These are phyloP conservation scores for Hirsutella thompsonii DNA, from an alignment of 2,329 filamentous ascomycete genomes.

Conservation along the genomic window DNA sequence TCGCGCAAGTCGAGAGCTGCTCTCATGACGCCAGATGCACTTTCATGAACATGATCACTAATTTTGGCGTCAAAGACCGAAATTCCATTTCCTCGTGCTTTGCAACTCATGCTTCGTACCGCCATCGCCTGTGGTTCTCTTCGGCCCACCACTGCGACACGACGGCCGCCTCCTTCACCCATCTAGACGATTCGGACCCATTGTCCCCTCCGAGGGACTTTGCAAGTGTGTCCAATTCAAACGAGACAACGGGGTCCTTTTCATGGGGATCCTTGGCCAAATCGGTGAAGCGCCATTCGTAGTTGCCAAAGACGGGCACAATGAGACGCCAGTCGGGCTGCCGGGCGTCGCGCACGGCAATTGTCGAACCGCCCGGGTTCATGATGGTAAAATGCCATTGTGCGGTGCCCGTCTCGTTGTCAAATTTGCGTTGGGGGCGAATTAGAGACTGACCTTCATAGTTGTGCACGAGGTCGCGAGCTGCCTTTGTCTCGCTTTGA, in stretches of 20 bases:
- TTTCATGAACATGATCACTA: neutral
- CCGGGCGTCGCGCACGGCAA: conserved; percentile 12
- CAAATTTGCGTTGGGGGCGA: conserved; percentile 7
- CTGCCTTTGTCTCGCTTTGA: conserved; percentile 10
- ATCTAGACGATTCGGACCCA: conserved; percentile 6
- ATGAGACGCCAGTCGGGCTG: conserved; percentile 12
- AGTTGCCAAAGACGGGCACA: conserved; percentile 11
- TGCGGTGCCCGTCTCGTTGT: conserved; percentile 4
- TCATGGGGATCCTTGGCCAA: conserved; percentile 9
- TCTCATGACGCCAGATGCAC: too few relatives aligned
- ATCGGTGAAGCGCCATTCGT: conserved; percentile 14
- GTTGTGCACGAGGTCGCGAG: conserved; percentile 16
- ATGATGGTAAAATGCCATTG: conserved; percentile 15
- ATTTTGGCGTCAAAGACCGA: too few relatives aligned
- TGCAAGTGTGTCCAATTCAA: conserved; percentile 8
- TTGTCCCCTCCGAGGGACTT: neutral
- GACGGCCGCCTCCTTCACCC: conserved; percentile 4
- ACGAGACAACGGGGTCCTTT: conserved; percentile 6
- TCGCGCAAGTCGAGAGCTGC: too few relatives aligned
- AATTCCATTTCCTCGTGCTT: neutral
- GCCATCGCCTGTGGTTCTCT: conserved; percentile 1
- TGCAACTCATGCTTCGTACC: neutral
- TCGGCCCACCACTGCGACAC: neutral
- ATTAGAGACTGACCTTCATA: conserved; percentile 20
- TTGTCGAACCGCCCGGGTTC: conserved; percentile 13